These are phyloP conservation scores for Cyclostephanos tholiformis DNA, from an alignment of 108 stramenopile genomes.

Conservation along the genomic window DNA sequence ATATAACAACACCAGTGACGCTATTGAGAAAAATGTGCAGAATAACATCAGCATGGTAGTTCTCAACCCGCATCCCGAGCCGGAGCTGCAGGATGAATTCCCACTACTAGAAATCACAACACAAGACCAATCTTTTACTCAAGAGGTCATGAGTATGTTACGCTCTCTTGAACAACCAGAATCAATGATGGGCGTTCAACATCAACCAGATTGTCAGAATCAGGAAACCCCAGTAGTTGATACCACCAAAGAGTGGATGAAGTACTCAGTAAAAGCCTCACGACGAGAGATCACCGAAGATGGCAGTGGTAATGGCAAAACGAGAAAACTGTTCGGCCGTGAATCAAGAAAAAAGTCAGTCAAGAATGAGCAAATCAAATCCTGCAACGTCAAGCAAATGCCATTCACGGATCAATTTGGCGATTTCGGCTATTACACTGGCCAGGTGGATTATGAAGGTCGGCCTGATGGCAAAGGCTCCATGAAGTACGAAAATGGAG, in stretches of 20 bases:
- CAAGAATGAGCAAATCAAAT: constrained; percentile 7
- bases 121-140: not conserved
- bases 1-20: not conserved
- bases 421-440: constrained; percentile 38
- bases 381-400: constrained; percentile 35
- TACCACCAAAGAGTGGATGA: constrained; percentile 2
- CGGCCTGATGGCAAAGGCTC: constrained; percentile 31
- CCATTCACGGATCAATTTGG: constrained; percentile 43
- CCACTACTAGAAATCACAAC: not conserved
- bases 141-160: not conserved
- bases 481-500: constrained; percentile 49
- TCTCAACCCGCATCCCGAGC: constrained; percentile 1
- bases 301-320: not conserved
- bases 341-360: constrained; percentile 5
- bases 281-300: not conserved
- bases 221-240: not conserved
- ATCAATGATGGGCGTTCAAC: not conserved
- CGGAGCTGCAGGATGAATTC: constrained; percentile 4
- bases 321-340: constrained; percentile 16
- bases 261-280: not conserved
- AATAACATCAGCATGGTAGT: not conserved
- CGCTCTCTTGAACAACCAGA: not conserved
- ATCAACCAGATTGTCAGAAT: not conserved
- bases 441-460: constrained; percentile 30
- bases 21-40: not conserved